Evolutionary conservation across 2,329 filamentous ascomycete genomes (phyloP), one percentile per base, ranked within the genome.

Genomic region (Talaromyces sp.): DNA sequence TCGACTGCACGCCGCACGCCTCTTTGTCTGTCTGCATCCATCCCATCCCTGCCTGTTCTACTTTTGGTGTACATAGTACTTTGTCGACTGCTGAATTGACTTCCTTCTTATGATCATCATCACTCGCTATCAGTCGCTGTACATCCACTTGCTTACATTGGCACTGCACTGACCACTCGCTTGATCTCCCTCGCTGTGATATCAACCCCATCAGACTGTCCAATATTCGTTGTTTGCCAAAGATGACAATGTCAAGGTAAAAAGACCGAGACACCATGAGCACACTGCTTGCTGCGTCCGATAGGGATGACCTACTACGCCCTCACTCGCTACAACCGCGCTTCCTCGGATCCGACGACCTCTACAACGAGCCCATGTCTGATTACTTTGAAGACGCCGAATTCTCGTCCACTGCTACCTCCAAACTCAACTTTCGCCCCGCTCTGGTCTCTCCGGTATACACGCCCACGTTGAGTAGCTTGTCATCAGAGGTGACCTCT

Each of bases 381-480:
- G 60, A 70, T 64, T 69, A 68, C 14, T 71, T 67, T 64, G 65
- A 67, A 18, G 55, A 66, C 35, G 68, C 70, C 18, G 69, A 68
- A 60, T 68, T 70, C 14, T 58, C 70, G 39, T 61, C 73, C 14
- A 75, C 76, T 1, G 63, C 71, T 3, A 67, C 73, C 5, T 78
- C 77, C 12, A 76, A 77, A 21, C 74, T 78, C 6, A 71, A 68
- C 42, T 71, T 76, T 64, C 69, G 69, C 3, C 68, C 71, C 11
- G 64, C 68, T 25, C 70, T 72, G 2, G 69, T 69, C 5, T 67
- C 70, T 61, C 67, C 71, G 3, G 72, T 74, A 14, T 77, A 76
- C 58, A 69, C 72, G 7, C 75, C 77, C 3, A 73, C 76, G 14
- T 66, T 76, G 16, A 76, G 75, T 63, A 75, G 69, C 60, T 61